A percentile compares a stretch with the other conserved stretches of the same genome.
phyloP scores from a whole-genome alignment of 306 rosid species.

The Lagenaria siceraria region DNA sequence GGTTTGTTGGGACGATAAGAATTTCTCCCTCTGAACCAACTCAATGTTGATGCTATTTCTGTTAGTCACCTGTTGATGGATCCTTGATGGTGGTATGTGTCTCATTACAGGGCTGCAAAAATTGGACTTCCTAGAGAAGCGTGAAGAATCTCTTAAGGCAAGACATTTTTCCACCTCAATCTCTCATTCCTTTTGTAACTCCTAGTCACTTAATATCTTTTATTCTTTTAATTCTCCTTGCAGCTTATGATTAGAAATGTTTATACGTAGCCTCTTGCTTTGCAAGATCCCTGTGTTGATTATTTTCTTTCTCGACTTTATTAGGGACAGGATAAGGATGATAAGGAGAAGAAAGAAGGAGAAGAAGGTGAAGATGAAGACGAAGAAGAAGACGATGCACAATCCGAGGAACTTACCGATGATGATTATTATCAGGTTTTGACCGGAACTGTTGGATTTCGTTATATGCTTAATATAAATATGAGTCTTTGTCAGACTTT shows the following conservation, averaged over 20 bases:
- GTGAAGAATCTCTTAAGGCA: slow-evolving; percentile 7
- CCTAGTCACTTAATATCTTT: not conserved
- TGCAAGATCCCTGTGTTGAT: not conserved
- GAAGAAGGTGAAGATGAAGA: slow-evolving; percentile 11
- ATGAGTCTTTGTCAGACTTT: not conserved
- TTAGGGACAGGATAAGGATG: slow-evolving; percentile 3
- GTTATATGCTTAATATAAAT: not conserved
- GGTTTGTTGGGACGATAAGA: not conserved
- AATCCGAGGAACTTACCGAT: slow-evolving; percentile 5
- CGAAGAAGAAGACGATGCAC: not conserved
- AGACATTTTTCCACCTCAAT: not conserved
- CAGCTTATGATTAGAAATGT: not conserved
- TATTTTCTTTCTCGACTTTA: not conserved
- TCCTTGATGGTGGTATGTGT: not conserved
- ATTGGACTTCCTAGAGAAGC: slow-evolving; percentile 12
- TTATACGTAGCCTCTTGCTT: not conserved
- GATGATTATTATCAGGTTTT: slow-evolving; percentile 14
- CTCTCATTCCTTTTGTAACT: not conserved
- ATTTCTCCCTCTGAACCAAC: not conserved
- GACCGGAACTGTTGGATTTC: not conserved
- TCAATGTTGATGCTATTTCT: not conserved
- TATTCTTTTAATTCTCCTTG: not conserved
- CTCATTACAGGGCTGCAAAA: slow-evolving; percentile 2
- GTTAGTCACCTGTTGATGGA: not conserved
- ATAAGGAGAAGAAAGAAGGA: slow-evolving; percentile 5